Base-by-base conservation (phyloP, 371 early-diverging fungal genomes). In the Circinella minor region DNA sequence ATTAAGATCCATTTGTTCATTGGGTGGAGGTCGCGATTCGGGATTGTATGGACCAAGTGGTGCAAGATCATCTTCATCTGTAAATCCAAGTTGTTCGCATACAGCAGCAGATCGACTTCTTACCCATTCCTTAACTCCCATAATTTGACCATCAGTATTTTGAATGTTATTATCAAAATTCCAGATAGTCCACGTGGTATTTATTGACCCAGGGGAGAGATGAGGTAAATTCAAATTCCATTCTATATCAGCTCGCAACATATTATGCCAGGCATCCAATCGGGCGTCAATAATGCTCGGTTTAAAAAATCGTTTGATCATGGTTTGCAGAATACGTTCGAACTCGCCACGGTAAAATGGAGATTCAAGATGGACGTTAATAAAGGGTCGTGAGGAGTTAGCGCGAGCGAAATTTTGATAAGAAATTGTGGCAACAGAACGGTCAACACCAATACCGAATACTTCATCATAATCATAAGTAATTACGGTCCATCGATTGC, bases 401-500 rank as follows among this genome's bases (percentile, higher is more conserved):
- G 68, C 61, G 62, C 78, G 70, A 65, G 81, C 43, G 64, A 74
- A 81, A 57, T 71, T 71, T 37, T 75, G 73, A 47, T 81, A 85
- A 8, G 79, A 73, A 3, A 71, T 74, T 36, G 77, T 78, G 64
- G 73, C 72, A 46, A 85, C 71, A 63, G 76, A 11, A 13, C 27
- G 57, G 13, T 57, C 57, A 13, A 73, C 76, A 49, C 82, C 83
- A 62, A 76, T 74, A 17, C 86, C 86, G 46, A 84, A 81, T 0
- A 82, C 82, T 69, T 86, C 86, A 46, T 87, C 87, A 72, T 85
- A 87, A 54, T 87, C 87, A n/a, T 78, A 84, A 18, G 77, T 79
- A 47, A 87, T 80, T 55, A 81, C 68, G 37, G 71, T 79, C 87
- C 87, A 87, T 59, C 79, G 74, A 27, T 77, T 70, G 4, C 71